These are phyloP conservation scores for Pichia sorboxylosa DNA, from an alignment of 1,139 yeast genomes.

Conservation along the genomic window DNA sequence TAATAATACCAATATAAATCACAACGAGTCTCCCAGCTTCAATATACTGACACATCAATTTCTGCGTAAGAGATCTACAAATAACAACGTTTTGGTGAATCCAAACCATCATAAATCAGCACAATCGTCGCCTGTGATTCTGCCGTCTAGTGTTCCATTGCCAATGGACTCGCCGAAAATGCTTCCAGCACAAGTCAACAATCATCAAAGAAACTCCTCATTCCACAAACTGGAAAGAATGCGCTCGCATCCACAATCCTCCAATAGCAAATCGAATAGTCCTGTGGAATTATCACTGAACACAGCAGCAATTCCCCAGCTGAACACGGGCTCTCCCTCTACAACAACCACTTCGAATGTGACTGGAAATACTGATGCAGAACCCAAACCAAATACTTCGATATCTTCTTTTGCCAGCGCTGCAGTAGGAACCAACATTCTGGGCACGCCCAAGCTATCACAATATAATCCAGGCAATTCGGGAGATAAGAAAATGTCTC, in stretches of 20 bases:
- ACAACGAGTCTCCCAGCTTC: no score
- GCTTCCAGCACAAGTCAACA: background rate
- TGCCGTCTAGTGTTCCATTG: slow-evolving; percentile 19
- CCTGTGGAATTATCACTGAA: no score
- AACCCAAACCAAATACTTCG: background rate
- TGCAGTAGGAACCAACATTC: slow-evolving; percentile 4
- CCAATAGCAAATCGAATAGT: no score
- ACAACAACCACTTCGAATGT: no score
- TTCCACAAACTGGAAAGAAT: no score
- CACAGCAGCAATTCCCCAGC: no score
- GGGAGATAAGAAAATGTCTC: slow-evolving; percentile 56
- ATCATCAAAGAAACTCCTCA: background rate
- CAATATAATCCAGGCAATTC: slow-evolving; percentile 10
- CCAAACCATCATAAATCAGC: slow-evolving; percentile 30
- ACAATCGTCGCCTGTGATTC: slow-evolving; percentile 25
- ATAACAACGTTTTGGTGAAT: slow-evolving; percentile 22
- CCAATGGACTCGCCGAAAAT: background rate
- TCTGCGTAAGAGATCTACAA: no score
- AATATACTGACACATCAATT: no score
- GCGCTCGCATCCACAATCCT: no score
- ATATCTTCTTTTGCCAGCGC: background rate
- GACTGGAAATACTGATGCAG: no score
- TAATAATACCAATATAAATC: slow-evolving; percentile 17
- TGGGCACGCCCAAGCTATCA: slow-evolving; percentile 1
- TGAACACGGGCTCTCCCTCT: no score